Percentiles rank a stretch among this genome's conserved stretches.
These are phyloP conservation scores for Aspergillus phoenicis DNA, from an alignment of 2,329 filamentous ascomycete genomes.

Conservation along the genomic window DNA sequence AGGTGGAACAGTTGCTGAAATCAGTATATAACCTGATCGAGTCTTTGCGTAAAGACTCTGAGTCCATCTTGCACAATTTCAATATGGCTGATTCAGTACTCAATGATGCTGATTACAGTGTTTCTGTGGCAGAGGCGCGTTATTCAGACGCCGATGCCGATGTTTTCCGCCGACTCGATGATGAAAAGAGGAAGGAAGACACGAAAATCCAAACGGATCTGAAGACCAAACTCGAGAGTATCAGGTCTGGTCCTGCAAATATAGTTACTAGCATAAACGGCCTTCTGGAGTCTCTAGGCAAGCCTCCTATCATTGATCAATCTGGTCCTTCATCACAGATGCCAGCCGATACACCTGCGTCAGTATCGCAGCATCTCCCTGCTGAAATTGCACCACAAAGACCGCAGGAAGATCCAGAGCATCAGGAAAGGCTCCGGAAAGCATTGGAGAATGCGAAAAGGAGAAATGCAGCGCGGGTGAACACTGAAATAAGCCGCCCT, in stretches of 20 bases:
- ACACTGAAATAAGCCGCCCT: slow-evolving; percentile 15
- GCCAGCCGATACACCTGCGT: slow-evolving; percentile 22
- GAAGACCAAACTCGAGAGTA: slow-evolving; percentile 44
- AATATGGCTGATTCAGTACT: slow-evolving; percentile 53
- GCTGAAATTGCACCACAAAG: slow-evolving; percentile 17
- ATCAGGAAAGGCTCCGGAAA: slow-evolving; percentile 51
- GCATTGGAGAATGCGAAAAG: slow-evolving; percentile 58
- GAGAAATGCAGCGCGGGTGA: slow-evolving; percentile 49
- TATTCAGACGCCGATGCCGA: slow-evolving; percentile 47
- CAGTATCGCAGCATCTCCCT: slow-evolving; percentile 33
- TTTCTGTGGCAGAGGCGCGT: slow-evolving; percentile 57
- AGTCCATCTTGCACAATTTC: slow-evolving; percentile 51
- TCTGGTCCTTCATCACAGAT: slow-evolving; percentile 12
- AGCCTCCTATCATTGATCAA: slow-evolving; percentile 26
- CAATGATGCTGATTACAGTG: slow-evolving; percentile 56
- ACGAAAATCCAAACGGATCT: slow-evolving; percentile 48
- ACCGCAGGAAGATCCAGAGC: slow-evolving; percentile 42
- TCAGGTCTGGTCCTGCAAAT: slow-evolving; percentile 43
- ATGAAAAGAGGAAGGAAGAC: slow-evolving; percentile 54
- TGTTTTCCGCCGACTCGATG: slow-evolving; percentile 46
- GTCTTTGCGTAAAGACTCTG: slow-evolving; percentile 47
- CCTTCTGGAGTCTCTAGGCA: slow-evolving; percentile 41
- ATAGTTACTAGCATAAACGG: slow-evolving; percentile 42
- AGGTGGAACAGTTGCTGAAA: slow-evolving; percentile 43
- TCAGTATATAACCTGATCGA: slow-evolving; percentile 42